Conservation (phyloP, 257 asterid species). For the Scutellaria barbata region DNA sequence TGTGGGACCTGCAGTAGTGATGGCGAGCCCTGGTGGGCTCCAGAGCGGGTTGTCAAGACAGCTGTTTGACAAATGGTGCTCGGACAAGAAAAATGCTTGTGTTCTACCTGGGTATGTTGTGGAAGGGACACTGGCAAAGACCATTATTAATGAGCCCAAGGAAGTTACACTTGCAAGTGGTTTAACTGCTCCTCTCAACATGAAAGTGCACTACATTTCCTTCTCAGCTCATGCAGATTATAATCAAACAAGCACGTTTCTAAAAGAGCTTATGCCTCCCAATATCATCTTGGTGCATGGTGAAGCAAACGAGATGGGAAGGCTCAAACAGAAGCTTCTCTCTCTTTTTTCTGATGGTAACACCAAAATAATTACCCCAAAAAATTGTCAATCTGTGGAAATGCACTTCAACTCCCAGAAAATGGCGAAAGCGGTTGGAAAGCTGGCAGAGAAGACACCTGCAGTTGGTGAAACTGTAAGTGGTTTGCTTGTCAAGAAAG, state of each 20-base stretch:
- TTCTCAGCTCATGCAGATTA: slow-evolving; percentile 99
- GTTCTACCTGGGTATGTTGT: slow-evolving; percentile 89
- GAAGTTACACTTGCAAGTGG: slow-evolving; percentile 94
- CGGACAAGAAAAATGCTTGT: slow-evolving; percentile 86
- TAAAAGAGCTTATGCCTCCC: slow-evolving; percentile 95
- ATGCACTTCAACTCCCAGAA: slow-evolving; percentile 94
- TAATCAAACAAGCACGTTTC: slow-evolving; percentile 86
- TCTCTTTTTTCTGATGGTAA: slow-evolving; percentile 80
- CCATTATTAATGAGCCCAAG: slow-evolving; percentile 85
- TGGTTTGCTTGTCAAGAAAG: slow-evolving; percentile 92
- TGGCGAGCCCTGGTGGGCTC: slow-evolving; percentile 95
- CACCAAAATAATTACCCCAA: slow-evolving; percentile 88
- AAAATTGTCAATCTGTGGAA: slow-evolving; percentile 90
- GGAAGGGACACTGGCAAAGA: slow-evolving; percentile 88
- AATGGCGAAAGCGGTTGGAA: slow-evolving; percentile 87
- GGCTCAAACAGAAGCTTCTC: slow-evolving; percentile 89
- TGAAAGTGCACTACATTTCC: slow-evolving; percentile 90
- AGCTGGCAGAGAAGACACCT: slow-evolving; percentile 75
- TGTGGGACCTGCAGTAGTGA: slow-evolving; percentile 90
- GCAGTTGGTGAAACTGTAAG: slow-evolving; percentile 76
- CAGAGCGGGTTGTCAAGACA: slow-evolving; percentile 97
- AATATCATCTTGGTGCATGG: slow-evolving; percentile 94
- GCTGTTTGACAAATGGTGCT: slow-evolving; percentile 93
- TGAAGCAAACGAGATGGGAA: slow-evolving; percentile 87
- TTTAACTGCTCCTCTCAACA: slow-evolving; percentile 81